Percentiles rank a stretch among this genome's conserved stretches.
Evolutionary conservation across 352 stramenopile genomes (phyloP).

Genomic region (Globisporangium canariense): DNA sequence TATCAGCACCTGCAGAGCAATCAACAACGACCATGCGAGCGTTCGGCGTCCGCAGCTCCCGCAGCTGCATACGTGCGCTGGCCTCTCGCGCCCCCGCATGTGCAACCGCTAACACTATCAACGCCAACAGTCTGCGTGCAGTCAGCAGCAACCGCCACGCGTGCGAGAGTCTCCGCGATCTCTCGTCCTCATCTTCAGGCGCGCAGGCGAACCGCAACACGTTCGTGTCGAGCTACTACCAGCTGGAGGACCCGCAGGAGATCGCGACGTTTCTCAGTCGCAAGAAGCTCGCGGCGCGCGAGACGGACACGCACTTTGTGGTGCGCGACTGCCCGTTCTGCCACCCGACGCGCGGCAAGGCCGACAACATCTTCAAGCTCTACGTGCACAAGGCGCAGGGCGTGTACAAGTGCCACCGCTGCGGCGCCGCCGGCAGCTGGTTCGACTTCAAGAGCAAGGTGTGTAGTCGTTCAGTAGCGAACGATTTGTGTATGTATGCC

Average conservation of each 20-base stretch:
- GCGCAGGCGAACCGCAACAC: slow-evolving; percentile 27
- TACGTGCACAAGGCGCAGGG: slow-evolving; percentile 87
- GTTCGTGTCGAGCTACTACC: slow-evolving; percentile 83
- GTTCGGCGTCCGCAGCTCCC: slow-evolving; percentile 21
- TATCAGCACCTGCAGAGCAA: slow-evolving; percentile 1
- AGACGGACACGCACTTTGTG: slow-evolving; percentile 77
- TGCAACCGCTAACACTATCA: neutral
- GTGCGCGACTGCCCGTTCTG: slow-evolving; percentile 88
- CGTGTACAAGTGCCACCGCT: slow-evolving; percentile 90
- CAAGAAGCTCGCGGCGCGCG: slow-evolving; percentile 58
- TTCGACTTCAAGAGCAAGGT: slow-evolving; percentile 88
- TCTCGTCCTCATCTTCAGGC: slow-evolving; percentile 21
- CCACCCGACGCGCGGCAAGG: slow-evolving; percentile 71
- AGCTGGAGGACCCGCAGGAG: slow-evolving; percentile 61
- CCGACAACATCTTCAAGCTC: slow-evolving; percentile 90
- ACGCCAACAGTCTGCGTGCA: neutral
- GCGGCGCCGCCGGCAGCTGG: slow-evolving; percentile 80
- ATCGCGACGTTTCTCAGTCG: slow-evolving; percentile 69
- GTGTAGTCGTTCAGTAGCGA: neutral
- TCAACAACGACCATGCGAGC: slow-evolving; percentile 17
- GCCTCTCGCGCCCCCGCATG: neutral
- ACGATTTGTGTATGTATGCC: neutral
- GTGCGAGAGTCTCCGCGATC: slow-evolving; percentile 10
- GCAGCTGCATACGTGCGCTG: slow-evolving; percentile 16
- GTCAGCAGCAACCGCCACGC: neutral